phyloP scores from a whole-genome alignment of 78 protist genomes.

The Goniomonas avonlea region DNA sequence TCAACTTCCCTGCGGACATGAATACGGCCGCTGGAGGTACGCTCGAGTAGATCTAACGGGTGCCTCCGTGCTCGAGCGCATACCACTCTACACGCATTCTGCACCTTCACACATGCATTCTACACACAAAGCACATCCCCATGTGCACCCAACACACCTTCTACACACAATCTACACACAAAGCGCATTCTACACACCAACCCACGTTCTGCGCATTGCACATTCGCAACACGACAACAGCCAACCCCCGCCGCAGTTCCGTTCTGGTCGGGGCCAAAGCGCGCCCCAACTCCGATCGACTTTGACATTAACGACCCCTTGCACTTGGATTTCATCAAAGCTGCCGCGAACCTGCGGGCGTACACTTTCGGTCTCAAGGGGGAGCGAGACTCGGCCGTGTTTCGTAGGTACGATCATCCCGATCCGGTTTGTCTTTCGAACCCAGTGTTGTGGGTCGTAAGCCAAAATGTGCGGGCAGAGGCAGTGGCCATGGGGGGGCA shows the following conservation, averaged over 20 bases:
- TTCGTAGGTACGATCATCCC: no score
- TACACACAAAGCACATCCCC: no score
- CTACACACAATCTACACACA: neutral
- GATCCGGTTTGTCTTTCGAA: no score
- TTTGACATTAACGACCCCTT: slow-evolving; percentile 26
- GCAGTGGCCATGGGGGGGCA: no score
- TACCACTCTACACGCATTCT: no score
- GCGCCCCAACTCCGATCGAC: slow-evolving; percentile 55
- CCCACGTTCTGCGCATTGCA: neutral
- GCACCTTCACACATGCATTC: no score
- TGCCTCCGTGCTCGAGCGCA: no score
- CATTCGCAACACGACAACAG: neutral
- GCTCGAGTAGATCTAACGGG: no score
- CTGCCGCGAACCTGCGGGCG: slow-evolving; percentile 90
- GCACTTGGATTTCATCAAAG: slow-evolving; percentile 73
- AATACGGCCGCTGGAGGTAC: slow-evolving; percentile 45
- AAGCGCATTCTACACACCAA: neutral
- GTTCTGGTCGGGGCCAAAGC: slow-evolving; percentile 54
- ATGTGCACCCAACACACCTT: no score
- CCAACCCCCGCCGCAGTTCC: neutral
- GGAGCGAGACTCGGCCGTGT: no score
- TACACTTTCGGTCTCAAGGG: slow-evolving; percentile 54
- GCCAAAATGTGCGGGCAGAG: no score
- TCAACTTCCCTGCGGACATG: slow-evolving; percentile 91
- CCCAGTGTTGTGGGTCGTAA: no score